Conservation (phyloP, 2,329 filamentous ascomycete genomes). For the Scopulariopsis brevicaulis region DNA sequence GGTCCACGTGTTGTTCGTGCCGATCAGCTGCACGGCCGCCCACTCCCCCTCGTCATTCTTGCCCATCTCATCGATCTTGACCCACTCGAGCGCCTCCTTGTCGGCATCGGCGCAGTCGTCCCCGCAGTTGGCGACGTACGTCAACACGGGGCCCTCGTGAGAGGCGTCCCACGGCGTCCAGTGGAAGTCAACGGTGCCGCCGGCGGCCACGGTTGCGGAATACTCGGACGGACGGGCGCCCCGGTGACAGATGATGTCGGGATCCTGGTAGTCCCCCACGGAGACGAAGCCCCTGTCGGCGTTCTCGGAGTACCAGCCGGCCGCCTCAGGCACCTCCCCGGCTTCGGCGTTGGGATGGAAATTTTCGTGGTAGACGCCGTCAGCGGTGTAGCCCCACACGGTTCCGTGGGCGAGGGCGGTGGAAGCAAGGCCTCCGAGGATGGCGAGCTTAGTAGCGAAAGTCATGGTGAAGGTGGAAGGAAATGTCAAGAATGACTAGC, state of each 20-base stretch:
- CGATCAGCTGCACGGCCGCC: constrained; percentile 27
- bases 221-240: constrained; percentile 20
- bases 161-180: constrained; percentile 29
- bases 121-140: constrained; percentile 49
- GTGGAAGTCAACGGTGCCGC: constrained; percentile 23
- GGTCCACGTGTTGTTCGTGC: constrained; percentile 18
- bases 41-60: constrained; percentile 27
- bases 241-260: constrained; percentile 35
- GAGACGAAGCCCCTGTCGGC: constrained; percentile 34
- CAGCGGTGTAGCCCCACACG: not conserved
- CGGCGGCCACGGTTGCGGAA: constrained; percentile 25
- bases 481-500: not conserved
- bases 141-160: constrained; percentile 43
- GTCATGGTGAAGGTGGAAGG: not conserved
- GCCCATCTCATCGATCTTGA: constrained; percentile 48
- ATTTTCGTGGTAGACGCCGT: not conserved
- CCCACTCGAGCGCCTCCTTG: constrained; percentile 41
- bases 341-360: not conserved
- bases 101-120: constrained; percentile 41
- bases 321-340: not conserved
- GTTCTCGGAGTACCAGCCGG: not conserved
- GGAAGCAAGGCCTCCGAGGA: not conserved
- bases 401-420: not conserved
- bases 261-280: constrained; percentile 21
- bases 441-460: not conserved